Evolutionary conservation across 805 yeast species (phyloP), one percentile per base, ranked within the genome.

Genomic region (Suhomyces xylopsoci): DNA sequence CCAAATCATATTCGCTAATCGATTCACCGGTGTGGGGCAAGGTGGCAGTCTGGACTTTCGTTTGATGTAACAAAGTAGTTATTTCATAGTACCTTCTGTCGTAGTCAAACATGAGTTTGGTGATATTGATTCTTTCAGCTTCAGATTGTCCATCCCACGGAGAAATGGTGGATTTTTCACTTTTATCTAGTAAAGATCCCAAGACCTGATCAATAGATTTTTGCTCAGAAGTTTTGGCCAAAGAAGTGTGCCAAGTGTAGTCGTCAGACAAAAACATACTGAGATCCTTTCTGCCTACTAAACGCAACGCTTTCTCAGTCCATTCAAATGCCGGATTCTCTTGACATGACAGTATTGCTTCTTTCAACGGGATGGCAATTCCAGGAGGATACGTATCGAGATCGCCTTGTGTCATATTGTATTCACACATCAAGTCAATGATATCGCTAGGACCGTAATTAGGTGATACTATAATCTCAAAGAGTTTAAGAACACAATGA

Each of bases 51-150:
- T 88, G 96, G 7, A 81, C 76, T 54, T 80, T 80, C 0, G 90
- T 84, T 5, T 88, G 83, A 62, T 87, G 92, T 34, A 93, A 66
- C 15, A 91, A 67, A 30, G 82, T 80, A 0, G 92, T 81, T 10
- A 88, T 85, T 60, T 92, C 96, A 59, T 81, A 83, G 62, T 87
- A 88, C 46, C 97, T 73, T 45, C 96, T 71, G 65, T 93, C 98
- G 43, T 81, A 79, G 14, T 85, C 82, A 63, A 90, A 93, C 0
- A 92, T 83, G 10, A 87, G 68, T 55, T 81, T 82, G 1, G 93
- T 84, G n/a, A 88, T 78, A 30, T 80, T 80, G 45, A 85, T 78
- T 46, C 87, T 71, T 52, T 86, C 92, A 3, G 85, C 83, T 59
- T 88, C 93, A 0, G 83, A 75, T 48, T 83, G 87, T 7, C 81